Evolutionary conservation across 768 basidiomycete species (phyloP), one percentile per base, ranked within the genome.

Genomic region (Boletus reticuloceps): DNA sequence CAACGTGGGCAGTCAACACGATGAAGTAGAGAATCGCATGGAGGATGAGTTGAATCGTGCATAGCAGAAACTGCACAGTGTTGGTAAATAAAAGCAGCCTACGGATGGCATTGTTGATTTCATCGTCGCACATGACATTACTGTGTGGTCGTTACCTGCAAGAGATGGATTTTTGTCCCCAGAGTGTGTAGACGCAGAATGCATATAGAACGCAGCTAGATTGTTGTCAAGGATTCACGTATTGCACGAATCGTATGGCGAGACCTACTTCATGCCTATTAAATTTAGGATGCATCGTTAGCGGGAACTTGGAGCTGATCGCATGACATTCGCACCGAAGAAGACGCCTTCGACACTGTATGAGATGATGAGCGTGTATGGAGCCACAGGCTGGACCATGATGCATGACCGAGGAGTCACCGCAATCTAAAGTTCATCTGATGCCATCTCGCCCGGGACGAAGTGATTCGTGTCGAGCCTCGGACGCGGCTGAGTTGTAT

Each of bases 11-110:
- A 8, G 48, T 57, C 16, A 53, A 58, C 4, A 45, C 19, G 39
- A 52, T 7, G 31, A 61, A 54, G 39, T 38, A 36, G 22, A 44
- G 45, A 27, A 49, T 31, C 16, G 19, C 38, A 13, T 56, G 49
- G 10, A 66, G 20, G 47, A 10, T 29, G 20, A 43, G 8, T 22
- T 58, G 64, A 5, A 43, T 19, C 14, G 17, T 36, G 39, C 58
- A 63, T 8, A 69, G 36, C 22, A 60, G 47, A 46, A 66, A 69
- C n/a, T 61, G 55, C 8, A 50, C 5, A 8, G 58, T 50, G 53
- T 50, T 57, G 17, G 54, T 43, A 7, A 64, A 13, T 2, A 66
- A 47, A 31, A 69, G 50, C 3, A 50, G 3, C 31, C 62, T 63
- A 19, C 2, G 5, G 16, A 41, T 20, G 2, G 6, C 2, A 13